These are phyloP conservation scores for Pestalotiopsis sp. DNA, from an alignment of 2,329 filamentous ascomycete genomes.

Conservation along the genomic window DNA sequence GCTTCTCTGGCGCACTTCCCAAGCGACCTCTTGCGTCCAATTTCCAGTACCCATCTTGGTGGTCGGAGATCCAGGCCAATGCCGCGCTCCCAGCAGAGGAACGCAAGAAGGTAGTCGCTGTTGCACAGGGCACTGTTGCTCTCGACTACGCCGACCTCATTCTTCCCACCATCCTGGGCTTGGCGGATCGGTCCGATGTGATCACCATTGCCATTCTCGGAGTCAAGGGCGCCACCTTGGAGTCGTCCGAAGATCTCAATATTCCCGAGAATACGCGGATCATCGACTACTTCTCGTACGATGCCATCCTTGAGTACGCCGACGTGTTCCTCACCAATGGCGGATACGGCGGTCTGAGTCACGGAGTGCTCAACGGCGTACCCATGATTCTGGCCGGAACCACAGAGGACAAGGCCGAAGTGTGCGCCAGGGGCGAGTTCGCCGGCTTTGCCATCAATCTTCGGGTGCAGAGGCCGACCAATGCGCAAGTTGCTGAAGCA, in stretches of 20 bases:
- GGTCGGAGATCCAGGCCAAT: slow-evolving; percentile 41
- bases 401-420: slow-evolving; percentile 41
- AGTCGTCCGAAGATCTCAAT: slow-evolving; percentile 18
- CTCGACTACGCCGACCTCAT: slow-evolving; percentile 41
- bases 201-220: slow-evolving; percentile 36
- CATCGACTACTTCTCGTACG: slow-evolving; percentile 35
- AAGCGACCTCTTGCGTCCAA: slow-evolving; percentile 28
- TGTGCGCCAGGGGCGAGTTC: slow-evolving; percentile 40
- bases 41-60: slow-evolving; percentile 43
- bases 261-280: slow-evolving; percentile 26
- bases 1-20: slow-evolving; percentile 43
- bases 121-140: slow-evolving; percentile 48
- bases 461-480: slow-evolving; percentile 27
- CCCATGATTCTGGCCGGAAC: slow-evolving; percentile 47
- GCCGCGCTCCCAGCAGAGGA: slow-evolving; percentile 15
- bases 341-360: slow-evolving; percentile 47
- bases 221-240: slow-evolving; percentile 25
- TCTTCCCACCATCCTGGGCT: slow-evolving; percentile 42
- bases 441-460: slow-evolving; percentile 47
- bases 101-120: slow-evolving; percentile 41
- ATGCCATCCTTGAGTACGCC: slow-evolving; percentile 31
- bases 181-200: slow-evolving; percentile 40
- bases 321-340: slow-evolving; percentile 48
- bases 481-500: slow-evolving; percentile 6
- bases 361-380: slow-evolving; percentile 44